A percentile compares a stretch with the other conserved stretches of the same genome.
Evolutionary conservation across 768 basidiomycete genomes (phyloP).

Genomic region (Lentinula lateritia): DNA sequence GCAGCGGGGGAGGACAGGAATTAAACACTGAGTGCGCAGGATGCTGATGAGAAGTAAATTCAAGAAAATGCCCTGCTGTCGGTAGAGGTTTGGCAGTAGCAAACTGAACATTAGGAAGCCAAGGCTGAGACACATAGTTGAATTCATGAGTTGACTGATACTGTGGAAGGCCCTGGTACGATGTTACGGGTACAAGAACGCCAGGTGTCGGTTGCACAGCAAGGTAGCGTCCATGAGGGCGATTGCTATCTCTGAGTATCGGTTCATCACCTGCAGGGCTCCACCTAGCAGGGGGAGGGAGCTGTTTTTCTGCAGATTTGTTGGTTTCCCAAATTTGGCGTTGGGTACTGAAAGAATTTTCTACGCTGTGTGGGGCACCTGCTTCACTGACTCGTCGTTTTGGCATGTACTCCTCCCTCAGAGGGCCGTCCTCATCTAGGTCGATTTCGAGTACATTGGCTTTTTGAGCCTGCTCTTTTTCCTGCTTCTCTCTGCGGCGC

Average conservation of each 20-base stretch:
- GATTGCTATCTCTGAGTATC: conserved; percentile 48
- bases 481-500: conserved; percentile 46
- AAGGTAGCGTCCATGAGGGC: conserved; percentile 53
- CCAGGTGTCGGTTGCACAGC: conserved; percentile 53
- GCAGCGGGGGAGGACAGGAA: conserved; percentile 29
- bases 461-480: conserved; percentile 33
- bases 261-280: conserved; percentile 79
- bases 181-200: conserved; percentile 22
- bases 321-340: conserved; percentile 13
- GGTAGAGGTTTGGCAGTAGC: conserved; percentile 31
- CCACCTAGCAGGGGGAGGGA: conserved; percentile 79
- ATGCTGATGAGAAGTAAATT: conserved; percentile 23
- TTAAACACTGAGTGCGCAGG: conserved; percentile 29
- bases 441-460: conserved; percentile 66
- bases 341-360: conserved; percentile 7
- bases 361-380: conserved; percentile 18
- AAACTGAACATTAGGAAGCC: conserved; percentile 30
- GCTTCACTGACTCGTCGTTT: conserved; percentile 50
- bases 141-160: conserved; percentile 29
- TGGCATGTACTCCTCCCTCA: conserved; percentile 77
- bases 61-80: conserved; percentile 28
- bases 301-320: conserved; percentile 22
- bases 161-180: conserved; percentile 25
- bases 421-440: conserved; percentile 77
- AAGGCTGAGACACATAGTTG: conserved; percentile 30